A percentile compares a stretch with the other conserved stretches of the same genome.
These are phyloP conservation scores for Leucogyrophana mollusca DNA, from an alignment of 768 basidiomycete species.

Conservation along the genomic window DNA sequence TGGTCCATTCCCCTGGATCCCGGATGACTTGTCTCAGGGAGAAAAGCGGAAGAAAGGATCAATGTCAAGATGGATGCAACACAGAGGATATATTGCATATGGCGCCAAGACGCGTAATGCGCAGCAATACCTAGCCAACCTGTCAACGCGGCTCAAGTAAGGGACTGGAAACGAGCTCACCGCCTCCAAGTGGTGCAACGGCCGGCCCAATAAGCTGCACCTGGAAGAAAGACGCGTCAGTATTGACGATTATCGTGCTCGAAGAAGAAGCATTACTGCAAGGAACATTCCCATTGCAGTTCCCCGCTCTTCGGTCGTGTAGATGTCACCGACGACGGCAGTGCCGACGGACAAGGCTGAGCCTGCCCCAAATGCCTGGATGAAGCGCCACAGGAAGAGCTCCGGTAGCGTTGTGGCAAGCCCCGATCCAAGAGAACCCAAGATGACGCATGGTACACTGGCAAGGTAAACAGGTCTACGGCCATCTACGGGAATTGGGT, in stretches of 20 bases:
- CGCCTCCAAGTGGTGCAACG: constrained; percentile 54
- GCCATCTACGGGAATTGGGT: constrained; percentile 44
- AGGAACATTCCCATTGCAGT: constrained; percentile 55
- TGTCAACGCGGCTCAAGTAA: not conserved
- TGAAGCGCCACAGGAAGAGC: constrained; percentile 54
- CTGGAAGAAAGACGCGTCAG: not conserved
- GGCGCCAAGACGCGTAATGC: constrained; percentile 59
- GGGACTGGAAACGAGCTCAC: constrained; percentile 16
- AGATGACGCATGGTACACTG: constrained; percentile 44
- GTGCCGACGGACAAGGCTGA: constrained; percentile 52
- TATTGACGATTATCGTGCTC: not conserved
- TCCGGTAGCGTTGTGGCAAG: constrained; percentile 46
- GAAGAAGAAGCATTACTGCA: constrained; percentile 30
- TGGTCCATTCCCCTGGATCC: constrained; percentile 45
- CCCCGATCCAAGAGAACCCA: constrained; percentile 54
- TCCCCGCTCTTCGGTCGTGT: constrained; percentile 50
- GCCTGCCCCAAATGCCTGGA: constrained; percentile 60
- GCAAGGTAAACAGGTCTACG: constrained; percentile 54
- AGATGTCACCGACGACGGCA: constrained; percentile 60
- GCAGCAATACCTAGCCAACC: constrained; percentile 37
- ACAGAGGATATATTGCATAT: constrained; percentile 46
- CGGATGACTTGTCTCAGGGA: constrained; percentile 65
- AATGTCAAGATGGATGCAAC: constrained; percentile 38
- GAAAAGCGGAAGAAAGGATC: constrained; percentile 35
- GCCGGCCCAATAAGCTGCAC: constrained; percentile 52